phyloP scores from a whole-genome alignment of 495 filamentous ascomycete genomes.

The Pyrenula aspistea region DNA sequence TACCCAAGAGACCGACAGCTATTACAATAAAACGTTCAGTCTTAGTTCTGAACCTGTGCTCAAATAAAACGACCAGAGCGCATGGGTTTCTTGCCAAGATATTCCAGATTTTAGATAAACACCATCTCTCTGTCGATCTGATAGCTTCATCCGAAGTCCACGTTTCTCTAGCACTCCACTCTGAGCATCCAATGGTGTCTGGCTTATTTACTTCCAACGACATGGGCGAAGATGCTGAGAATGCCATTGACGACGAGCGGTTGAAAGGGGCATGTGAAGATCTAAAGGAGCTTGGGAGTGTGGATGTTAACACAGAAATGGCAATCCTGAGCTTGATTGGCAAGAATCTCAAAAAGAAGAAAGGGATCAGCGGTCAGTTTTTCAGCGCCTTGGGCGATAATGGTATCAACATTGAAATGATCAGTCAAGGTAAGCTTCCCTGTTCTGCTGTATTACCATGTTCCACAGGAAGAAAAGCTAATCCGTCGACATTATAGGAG shows the following conservation, averaged over 20 bases:
- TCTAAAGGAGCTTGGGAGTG: constrained; percentile 63
- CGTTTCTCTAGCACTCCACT: constrained; percentile 89
- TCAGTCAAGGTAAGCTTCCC: constrained; percentile 65
- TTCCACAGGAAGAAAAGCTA: neutral
- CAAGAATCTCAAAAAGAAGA: constrained; percentile 88
- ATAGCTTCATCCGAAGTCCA: constrained; percentile 93
- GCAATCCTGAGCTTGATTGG: constrained; percentile 87
- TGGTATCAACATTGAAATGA: constrained; percentile 93
- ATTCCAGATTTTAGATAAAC: constrained; percentile 71
- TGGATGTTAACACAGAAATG: constrained; percentile 78
- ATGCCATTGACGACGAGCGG: constrained; percentile 49
- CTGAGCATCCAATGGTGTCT: constrained; percentile 37
- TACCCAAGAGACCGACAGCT: constrained; percentile 69
- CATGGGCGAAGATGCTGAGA: constrained; percentile 47
- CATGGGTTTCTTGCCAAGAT: constrained; percentile 89
- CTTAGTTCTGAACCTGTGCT: constrained; percentile 87
- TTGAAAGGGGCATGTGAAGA: constrained; percentile 58
- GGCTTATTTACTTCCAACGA: too few species aligned
- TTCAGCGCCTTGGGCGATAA: constrained; percentile 81
- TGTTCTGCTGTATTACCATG: neutral
- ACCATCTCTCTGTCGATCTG: constrained; percentile 74
- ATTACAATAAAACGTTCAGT: constrained; percentile 94
- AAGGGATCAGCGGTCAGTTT: constrained; percentile 81
- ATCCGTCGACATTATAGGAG: constrained; percentile 48
- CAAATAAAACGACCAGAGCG: constrained; percentile 74